Base-by-base conservation (phyloP, 2,329 filamentous ascomycete genomes). In the Colletotrichum sp. region DNA sequence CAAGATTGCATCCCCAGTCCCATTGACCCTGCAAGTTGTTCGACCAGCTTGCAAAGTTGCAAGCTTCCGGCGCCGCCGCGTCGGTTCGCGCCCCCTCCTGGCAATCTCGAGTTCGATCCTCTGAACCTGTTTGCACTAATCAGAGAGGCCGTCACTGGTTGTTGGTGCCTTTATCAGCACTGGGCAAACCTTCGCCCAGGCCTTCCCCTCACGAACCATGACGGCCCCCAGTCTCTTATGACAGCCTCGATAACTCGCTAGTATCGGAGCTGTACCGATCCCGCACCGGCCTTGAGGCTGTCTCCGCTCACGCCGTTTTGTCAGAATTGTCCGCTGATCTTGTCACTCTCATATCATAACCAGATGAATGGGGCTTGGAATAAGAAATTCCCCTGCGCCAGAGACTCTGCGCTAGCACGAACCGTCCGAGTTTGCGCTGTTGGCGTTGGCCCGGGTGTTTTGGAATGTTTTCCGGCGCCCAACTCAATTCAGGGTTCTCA, bases 11-110 rank as follows among this genome's bases (percentile, higher is more conserved):
- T 71, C 62, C 72, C 72, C 60, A 71, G 72, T 71, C 68, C 24
- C 39, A 44, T 60, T 49, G 62, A 49, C 68, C 62, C 49, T 71
- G 67, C 49, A 55, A 69, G 59, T 67, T 55, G 57, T 59, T 69
- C 59, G 66, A 39, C 59, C 57, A 57, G 66, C 65, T 71, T 60
- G 72, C 59, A 64, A 57, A 59, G 55, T 66, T 60, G 72, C 34
- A 65, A 75, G 72, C 68, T 57, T 71, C 68, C 68, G 62, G 72
- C 72, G 68, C 72, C 72, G 72, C 68, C 62, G 68, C 34, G 62
- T 75, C 68, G 72, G 72, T 75, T 75, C 72, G 72, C 55, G 62
- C 52, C 72, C 72, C 67, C 72, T 75, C 72, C 72, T 71, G 62
- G 26, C 52, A 71, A 75, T 75, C 34, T 71, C 68, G 59, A 32